A percentile compares a stretch with the other conserved stretches of the same genome.
Evolutionary conservation across 164 flowering plant species (phyloP).

Genomic region (Buxus sempervirens): DNA sequence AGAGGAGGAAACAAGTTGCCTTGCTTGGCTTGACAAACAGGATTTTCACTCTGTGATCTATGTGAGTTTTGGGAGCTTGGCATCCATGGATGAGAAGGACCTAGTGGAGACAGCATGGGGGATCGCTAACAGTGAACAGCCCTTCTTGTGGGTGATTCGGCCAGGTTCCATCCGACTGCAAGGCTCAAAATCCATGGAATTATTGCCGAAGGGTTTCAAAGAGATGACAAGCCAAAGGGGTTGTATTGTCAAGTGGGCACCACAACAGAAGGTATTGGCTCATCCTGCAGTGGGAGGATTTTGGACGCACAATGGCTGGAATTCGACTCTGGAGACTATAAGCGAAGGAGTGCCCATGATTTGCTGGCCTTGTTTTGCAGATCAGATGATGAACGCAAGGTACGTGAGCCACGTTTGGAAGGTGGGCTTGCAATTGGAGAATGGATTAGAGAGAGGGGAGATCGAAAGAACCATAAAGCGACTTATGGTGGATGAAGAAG

Average conservation of each 20-base stretch:
- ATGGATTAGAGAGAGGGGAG: slow-evolving; percentile 27
- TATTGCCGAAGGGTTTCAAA: slow-evolving; percentile 19
- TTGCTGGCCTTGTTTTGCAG: slow-evolving; percentile 42
- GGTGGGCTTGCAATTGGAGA: slow-evolving; percentile 40
- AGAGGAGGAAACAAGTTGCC: slow-evolving; percentile 27
- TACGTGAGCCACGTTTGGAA: slow-evolving; percentile 38
- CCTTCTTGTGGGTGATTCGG: slow-evolving; percentile 48
- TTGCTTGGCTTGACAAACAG: slow-evolving; percentile 40
- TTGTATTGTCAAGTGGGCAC: slow-evolving; percentile 54
- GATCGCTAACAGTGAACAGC: slow-evolving; percentile 29
- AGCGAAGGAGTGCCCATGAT: slow-evolving; percentile 62
- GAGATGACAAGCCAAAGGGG: slow-evolving; percentile 23
- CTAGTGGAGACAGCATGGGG: slow-evolving; percentile 38
- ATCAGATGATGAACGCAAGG: slow-evolving; percentile 46
- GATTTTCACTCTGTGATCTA: slow-evolving; percentile 34
- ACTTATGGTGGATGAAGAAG: slow-evolving; percentile 37
- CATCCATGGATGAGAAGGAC: slow-evolving; percentile 16
- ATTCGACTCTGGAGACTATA: slow-evolving; percentile 49
- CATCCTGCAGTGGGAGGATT: slow-evolving; percentile 55
- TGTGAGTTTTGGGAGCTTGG: slow-evolving; percentile 43
- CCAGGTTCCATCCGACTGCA: slow-evolving; percentile 24
- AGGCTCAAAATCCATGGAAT: slow-evolving; percentile 10
- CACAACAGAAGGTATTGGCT: slow-evolving; percentile 49
- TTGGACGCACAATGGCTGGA: slow-evolving; percentile 63
- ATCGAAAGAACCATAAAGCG: slow-evolving; percentile 24